Percentiles rank a stretch among this genome's conserved stretches.
Conservation (phyloP, 345 rosid species). For the Melaleuca alternifolia region DNA sequence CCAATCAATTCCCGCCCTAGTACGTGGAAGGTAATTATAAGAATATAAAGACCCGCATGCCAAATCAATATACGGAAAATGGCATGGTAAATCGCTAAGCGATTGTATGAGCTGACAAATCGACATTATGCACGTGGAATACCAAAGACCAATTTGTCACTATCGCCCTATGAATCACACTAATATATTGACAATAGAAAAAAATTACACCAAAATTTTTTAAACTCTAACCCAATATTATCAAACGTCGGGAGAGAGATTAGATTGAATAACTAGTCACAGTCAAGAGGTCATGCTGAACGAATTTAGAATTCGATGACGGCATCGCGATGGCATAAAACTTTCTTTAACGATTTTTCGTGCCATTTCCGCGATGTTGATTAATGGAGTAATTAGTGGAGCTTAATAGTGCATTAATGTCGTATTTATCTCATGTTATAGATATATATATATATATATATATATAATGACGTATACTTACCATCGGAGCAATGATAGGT, state of each 20-base stretch:
- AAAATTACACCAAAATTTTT: background rate
- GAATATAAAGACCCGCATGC: background rate
- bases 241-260: background rate
- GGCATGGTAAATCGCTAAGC: background rate
- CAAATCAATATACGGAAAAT: background rate
- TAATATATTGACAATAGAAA: background rate
- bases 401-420: background rate
- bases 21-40: background rate
- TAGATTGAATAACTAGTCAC: accelerated
- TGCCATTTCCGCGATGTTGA: background rate
- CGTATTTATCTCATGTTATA: no score
- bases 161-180: background rate
- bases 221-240: background rate
- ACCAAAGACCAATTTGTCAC: background rate
- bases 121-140: background rate
- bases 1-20: background rate
- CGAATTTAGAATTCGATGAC: background rate
- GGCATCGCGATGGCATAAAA: accelerated
- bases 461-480: no score
- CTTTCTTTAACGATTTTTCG: background rate
- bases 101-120: background rate
- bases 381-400: background rate
- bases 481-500: background rate
- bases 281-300: no score
- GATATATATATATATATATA: no score